Evolutionary conservation across 208 protist genomes (phyloP), one percentile per base, ranked within the genome.

Genomic region (Blechomonas ayalai): DNA sequence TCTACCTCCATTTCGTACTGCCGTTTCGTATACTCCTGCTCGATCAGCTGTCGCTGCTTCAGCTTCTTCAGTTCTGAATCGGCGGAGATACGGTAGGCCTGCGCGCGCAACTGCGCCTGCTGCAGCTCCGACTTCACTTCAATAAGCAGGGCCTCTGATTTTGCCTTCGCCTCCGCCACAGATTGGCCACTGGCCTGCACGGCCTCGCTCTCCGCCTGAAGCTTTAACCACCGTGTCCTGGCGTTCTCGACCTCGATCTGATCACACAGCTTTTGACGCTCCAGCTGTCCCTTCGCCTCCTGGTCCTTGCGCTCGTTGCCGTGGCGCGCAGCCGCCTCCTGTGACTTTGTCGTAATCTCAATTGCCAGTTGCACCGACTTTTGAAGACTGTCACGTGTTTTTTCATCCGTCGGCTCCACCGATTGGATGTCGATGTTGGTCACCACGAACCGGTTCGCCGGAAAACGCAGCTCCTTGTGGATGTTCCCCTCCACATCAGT

Each of bases 281-380:
- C 87, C 13, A 98, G 74, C 39, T 88, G 54, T 24, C 88, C 88
- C 43, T 82, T 67, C 3, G 96, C 95, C 57, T 94, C 63, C 63
- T 97, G 89, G 39, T 96, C 90, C 42, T 95, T 80, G 24, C 91
- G 75, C 68, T 97, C 80, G 44, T 88, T 90, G 23, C 84, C 83
- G 50, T 97, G 90, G n/a, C 85, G 73, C 7, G 95, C 95, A 6
- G 85, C 62, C 4, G 90, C 86, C 40, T 97, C 94, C 64, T 97
- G 94, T 13, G 95, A 97, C 57, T 97, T 97, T 45, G 96, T 98
- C 0, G 92, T 98, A 49, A 99, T 98, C 67, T 98, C 91, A 67
- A 99, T 98, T 19, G 96, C 96, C 1, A 97, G 80, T 75, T 98
- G 95, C 41, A 99, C 96, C 0, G 90, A 97, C 70, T 98, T 97